These are phyloP conservation scores for Linanthus parryae DNA, from an alignment of 148 eudicot species.

Conservation along the genomic window DNA sequence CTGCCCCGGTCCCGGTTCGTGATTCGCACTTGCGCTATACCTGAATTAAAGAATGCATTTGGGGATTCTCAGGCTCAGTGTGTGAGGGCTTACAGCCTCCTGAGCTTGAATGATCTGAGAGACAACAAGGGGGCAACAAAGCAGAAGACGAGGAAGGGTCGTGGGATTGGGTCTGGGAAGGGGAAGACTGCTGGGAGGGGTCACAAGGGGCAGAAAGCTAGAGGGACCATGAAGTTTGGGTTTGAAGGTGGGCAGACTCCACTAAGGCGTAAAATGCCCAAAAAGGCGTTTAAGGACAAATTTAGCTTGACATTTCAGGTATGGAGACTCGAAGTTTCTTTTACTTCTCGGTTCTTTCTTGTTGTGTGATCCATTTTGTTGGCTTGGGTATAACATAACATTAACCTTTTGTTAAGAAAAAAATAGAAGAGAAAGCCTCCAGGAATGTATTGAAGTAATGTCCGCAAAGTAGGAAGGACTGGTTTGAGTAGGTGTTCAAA, in stretches of 20 bases:
- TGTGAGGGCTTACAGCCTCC: conserved; percentile 35
- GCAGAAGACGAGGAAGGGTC: conserved; percentile 88
- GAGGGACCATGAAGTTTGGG: conserved; percentile 82
- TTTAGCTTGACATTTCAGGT: conserved; percentile 87
- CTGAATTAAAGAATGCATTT: too few species aligned
- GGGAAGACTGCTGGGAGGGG: conserved; percentile 97
- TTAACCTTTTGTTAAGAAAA: too few species aligned
- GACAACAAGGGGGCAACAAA: conserved; percentile 79
- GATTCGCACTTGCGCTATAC: background rate
- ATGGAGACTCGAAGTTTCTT: too few species aligned
- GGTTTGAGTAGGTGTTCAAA: too few species aligned
- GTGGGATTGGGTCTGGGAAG: conserved; percentile 94
- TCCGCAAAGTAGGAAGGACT: background rate
- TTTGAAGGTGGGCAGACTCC: conserved; percentile 98
- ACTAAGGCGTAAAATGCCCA: conserved; percentile 65
- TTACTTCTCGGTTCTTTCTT: too few species aligned
- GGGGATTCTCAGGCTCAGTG: background rate
- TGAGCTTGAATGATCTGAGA: conserved; percentile 71
- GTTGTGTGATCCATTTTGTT: too few species aligned
- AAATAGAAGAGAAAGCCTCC: too few species aligned
- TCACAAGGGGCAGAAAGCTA: conserved; percentile 95
- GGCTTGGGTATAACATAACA: too few species aligned
- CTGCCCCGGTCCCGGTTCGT: background rate
- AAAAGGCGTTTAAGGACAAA: conserved; percentile 84
- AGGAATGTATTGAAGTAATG: background rate